Evolutionary conservation across 106 monocot species (phyloP).

Genomic region (Dendrobium nobile): DNA sequence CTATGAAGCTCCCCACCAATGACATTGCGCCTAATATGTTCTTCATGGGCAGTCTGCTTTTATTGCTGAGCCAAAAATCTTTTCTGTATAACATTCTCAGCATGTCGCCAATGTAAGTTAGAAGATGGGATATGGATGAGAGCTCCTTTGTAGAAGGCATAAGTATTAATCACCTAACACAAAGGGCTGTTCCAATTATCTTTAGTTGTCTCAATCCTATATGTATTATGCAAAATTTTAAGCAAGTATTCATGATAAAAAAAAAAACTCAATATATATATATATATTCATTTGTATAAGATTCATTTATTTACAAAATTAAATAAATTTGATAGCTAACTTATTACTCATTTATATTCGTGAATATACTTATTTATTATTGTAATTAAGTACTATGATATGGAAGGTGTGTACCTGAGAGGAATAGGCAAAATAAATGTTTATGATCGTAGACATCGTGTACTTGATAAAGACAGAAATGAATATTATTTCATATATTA

Average conservation of each 20-base stretch:
- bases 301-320: background rate
- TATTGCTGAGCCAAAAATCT: background rate
- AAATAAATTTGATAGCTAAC: background rate
- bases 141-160: conserved; percentile 88
- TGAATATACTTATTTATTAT: background rate
- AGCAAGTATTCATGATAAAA: too few relatives aligned
- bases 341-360: background rate
- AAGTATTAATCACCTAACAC: conserved; percentile 74
- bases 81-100: conserved; percentile 11
- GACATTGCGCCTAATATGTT: conserved; percentile 41
- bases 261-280: too few relatives aligned
- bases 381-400: background rate
- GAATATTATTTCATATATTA: too few relatives aligned
- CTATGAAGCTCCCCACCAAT: conserved; percentile 53
- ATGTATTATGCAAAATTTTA: background rate
- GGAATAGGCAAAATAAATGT: conserved; percentile 77
- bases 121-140: conserved; percentile 44
- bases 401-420: conserved; percentile 25
- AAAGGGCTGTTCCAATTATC: conserved; percentile 49
- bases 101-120: conserved; percentile 69
- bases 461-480: too few relatives aligned
- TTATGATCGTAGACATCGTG: conserved; percentile 60
- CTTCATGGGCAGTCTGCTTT: background rate
- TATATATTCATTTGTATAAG: background rate
- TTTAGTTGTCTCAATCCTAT: conserved; percentile 67